These are phyloP conservation scores for Diplodia mutila DNA, from an alignment of 2,329 filamentous ascomycete genomes.

Conservation along the genomic window DNA sequence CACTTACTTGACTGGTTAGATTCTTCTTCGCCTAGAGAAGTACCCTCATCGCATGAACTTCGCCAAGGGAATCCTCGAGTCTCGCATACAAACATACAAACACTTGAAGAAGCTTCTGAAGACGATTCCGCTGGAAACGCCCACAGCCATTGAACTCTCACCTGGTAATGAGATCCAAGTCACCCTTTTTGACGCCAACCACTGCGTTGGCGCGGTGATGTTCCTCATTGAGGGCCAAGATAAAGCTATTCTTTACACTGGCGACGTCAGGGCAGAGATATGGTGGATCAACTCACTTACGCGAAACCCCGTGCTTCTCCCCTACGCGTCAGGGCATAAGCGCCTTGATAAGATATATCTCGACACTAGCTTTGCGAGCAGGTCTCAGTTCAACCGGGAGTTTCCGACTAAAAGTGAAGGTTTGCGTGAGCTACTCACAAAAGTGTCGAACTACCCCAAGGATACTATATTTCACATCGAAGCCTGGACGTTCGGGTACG, in stretches of 20 bases:
- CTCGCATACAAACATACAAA: conserved; percentile 73
- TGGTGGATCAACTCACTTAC: conserved; percentile 81
- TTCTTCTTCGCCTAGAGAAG: conserved; percentile 79
- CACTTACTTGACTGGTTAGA: conserved; percentile 38
- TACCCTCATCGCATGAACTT: conserved; percentile 82
- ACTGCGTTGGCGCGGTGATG: conserved; percentile 89
- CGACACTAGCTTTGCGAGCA: conserved; percentile 77
- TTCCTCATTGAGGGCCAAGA: conserved; percentile 77
- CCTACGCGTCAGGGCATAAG: conserved; percentile 60
- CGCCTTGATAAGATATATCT: conserved; percentile 81
- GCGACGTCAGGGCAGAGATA: conserved; percentile 81
- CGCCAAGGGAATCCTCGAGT: conserved; percentile 75
- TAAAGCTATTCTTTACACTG: conserved; percentile 82
- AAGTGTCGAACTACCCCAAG: conserved; percentile 68
- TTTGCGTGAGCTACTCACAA: conserved; percentile 70
- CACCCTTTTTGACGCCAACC: conserved; percentile 88
- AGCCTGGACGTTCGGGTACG: conserved; percentile 91
- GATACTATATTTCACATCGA: conserved; percentile 83
- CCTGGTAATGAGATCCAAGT: conserved; percentile 73
- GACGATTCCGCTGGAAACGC: conserved; percentile 79
- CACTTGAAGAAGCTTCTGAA: conserved; percentile 75
- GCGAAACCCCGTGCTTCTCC: conserved; percentile 72
- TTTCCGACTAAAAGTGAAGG: conserved; percentile 74
- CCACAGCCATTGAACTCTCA: conserved; percentile 73
- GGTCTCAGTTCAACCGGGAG: conserved; percentile 51